Percentiles rank a stretch among this genome's conserved stretches.
phyloP scores from a whole-genome alignment of 768 basidiomycete genomes.

The Cyclocybe aegerita region DNA sequence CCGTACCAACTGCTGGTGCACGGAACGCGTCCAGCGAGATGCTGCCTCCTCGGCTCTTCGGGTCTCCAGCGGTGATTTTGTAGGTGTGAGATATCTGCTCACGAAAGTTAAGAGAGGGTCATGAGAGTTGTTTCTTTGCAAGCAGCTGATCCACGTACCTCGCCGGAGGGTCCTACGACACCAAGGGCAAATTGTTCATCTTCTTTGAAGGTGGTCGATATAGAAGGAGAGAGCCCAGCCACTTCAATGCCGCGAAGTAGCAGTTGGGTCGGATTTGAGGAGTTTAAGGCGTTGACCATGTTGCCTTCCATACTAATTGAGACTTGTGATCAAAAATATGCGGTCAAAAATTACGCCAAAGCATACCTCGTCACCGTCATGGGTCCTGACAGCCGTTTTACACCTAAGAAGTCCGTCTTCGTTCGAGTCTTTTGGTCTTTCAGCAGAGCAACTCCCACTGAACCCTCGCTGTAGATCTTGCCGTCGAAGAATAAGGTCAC shows the following conservation, averaged over 20 bases:
- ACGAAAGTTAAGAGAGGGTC: not conserved
- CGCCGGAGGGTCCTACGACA: conserved; percentile 27
- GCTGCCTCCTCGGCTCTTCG: conserved; percentile 54
- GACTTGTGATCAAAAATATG: not conserved
- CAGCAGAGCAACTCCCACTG: conserved; percentile 62
- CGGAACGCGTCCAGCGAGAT: conserved; percentile 57
- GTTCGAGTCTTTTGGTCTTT: not conserved
- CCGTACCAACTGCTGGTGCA: conserved; percentile 49
- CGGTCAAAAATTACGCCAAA: not conserved
- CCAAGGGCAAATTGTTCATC: conserved; percentile 59
- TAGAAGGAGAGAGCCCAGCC: conserved; percentile 20
- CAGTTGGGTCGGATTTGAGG: conserved; percentile 57
- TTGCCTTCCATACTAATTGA: conserved; percentile 65
- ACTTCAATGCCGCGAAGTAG: conserved; percentile 54
- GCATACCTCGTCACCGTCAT: conserved; percentile 57
- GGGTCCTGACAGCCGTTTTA: conserved; percentile 41
- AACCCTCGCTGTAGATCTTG: conserved; percentile 58
- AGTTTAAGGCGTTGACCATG: conserved; percentile 58
- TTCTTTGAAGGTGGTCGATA: conserved; percentile 41
- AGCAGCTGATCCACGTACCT: conserved; percentile 19
- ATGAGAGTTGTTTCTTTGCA: not conserved
- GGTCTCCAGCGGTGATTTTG: conserved; percentile 69
- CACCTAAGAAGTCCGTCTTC: conserved; percentile 34
- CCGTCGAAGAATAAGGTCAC: conserved; percentile 66
- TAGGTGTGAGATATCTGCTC: conserved; percentile 46